These are phyloP conservation scores for Aristolochia contorta DNA, from an alignment of 164 flowering plant species.

Conservation along the genomic window DNA sequence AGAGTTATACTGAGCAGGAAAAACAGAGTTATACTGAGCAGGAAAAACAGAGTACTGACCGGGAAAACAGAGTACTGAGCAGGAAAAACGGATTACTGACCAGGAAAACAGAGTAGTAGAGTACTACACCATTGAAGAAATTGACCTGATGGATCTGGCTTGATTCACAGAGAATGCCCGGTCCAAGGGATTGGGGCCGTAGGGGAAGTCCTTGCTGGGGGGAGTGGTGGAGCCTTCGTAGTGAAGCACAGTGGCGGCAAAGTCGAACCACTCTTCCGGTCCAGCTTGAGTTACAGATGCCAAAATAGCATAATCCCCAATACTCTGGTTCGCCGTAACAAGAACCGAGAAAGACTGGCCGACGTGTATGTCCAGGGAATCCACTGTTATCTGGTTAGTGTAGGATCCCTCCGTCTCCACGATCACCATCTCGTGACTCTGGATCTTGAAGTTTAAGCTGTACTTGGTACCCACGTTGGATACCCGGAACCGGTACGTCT, in stretches of 20 bases:
- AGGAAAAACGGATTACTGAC: too few species aligned
- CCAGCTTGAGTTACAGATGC: constrained; percentile 40
- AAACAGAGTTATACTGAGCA: too few species aligned
- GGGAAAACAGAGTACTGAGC: too few species aligned
- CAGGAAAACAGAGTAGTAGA: too few species aligned
- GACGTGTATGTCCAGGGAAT: constrained; percentile 55
- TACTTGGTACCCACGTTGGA: constrained; percentile 40
- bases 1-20: too few species aligned
- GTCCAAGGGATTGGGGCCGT: constrained; percentile 45
- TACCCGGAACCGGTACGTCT: constrained; percentile 52
- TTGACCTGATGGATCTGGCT: constrained; percentile 54
- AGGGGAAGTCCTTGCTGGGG: constrained; percentile 26
- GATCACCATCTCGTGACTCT: constrained; percentile 47
- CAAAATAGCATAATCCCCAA: constrained; percentile 44
- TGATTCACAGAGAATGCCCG: constrained; percentile 40
- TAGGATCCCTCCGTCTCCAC: constrained; percentile 80
- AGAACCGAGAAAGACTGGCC: constrained; percentile 74
- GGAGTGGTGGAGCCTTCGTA: constrained; percentile 25
- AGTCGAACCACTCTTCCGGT: neutral
- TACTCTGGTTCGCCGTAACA: constrained; percentile 38
- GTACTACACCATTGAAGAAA: too few species aligned
- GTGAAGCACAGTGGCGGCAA: constrained; percentile 32
- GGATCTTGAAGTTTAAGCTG: constrained; percentile 59
- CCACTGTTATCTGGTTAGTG: constrained; percentile 38
- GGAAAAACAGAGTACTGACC: too few species aligned